Percentiles rank a stretch among this genome's conserved stretches.
These are phyloP conservation scores for Anthracocystis panici-leucophaei DNA, from an alignment of 1,284 basidiomycete genomes.

Conservation along the genomic window DNA sequence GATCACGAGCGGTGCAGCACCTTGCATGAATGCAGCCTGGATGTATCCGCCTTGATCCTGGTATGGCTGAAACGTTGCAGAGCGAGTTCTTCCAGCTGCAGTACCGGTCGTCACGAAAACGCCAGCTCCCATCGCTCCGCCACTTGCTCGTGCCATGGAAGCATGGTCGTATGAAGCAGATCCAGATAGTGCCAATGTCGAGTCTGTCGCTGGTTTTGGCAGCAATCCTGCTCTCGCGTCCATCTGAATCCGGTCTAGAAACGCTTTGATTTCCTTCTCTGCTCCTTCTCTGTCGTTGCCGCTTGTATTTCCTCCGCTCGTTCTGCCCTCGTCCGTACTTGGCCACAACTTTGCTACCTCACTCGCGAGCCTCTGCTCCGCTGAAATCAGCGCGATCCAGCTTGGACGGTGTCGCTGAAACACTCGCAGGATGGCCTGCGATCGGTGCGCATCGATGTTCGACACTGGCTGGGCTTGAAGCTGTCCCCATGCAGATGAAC, in stretches of 20 bases:
- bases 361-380: conserved; percentile 32
- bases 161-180: conserved; percentile 1
- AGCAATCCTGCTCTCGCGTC: conserved; percentile 22
- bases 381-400: conserved; percentile 40
- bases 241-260: conserved; percentile 26
- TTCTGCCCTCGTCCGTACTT: conserved; percentile 2
- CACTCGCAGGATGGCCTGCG: conserved; percentile 25
- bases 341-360: conserved; percentile 34
- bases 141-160: neutral
- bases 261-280: conserved; percentile 20
- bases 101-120: neutral
- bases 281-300: neutral
- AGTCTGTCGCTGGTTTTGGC: neutral
- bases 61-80: neutral
- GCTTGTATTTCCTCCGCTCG: neutral
- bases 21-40: conserved; percentile 3
- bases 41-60: neutral
- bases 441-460: conserved; percentile 17
- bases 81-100: neutral
- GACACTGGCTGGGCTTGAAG: conserved; percentile 7
- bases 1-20: conserved; percentile 5
- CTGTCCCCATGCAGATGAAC: conserved; percentile 11
- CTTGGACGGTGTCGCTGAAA: conserved; percentile 27
- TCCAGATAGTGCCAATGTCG: neutral
- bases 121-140: neutral